These are phyloP conservation scores for Thelonectria rubi DNA, from an alignment of 2,329 filamentous ascomycete genomes.

Conservation along the genomic window DNA sequence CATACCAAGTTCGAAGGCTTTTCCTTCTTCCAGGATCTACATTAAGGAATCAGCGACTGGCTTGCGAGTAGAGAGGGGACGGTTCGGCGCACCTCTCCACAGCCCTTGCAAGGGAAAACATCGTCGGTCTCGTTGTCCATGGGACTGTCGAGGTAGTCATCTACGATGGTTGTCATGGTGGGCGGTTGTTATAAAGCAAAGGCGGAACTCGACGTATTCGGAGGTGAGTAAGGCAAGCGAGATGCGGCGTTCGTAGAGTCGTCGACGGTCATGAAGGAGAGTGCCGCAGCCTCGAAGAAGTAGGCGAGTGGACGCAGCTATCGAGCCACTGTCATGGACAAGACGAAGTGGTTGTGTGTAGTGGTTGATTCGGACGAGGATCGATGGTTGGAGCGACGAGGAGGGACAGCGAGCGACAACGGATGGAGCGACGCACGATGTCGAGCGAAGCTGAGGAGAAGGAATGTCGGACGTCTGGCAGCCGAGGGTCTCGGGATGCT, in stretches of 20 bases:
- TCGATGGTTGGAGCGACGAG: slow-evolving; percentile 26
- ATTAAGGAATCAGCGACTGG: slow-evolving; percentile 31
- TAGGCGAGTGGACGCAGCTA: slow-evolving; percentile 37
- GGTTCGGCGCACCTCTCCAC: slow-evolving; percentile 76
- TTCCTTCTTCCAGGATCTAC: slow-evolving; percentile 96
- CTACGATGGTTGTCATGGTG: slow-evolving; percentile 61
- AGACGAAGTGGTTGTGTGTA: slow-evolving; percentile 21
- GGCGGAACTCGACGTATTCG: slow-evolving; percentile 18
- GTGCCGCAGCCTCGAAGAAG: slow-evolving; percentile 32
- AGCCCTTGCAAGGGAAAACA: slow-evolving; percentile 89
- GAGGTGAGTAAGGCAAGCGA: slow-evolving; percentile 25
- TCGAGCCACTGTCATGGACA: slow-evolving; percentile 38
- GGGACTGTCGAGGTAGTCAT: slow-evolving; percentile 70
- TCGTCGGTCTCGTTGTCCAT: slow-evolving; percentile 84
- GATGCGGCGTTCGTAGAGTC: slow-evolving; percentile 25
- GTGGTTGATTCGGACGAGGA: slow-evolving; percentile 26
- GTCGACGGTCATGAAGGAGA: slow-evolving; percentile 33
- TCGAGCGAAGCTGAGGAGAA: neutral
- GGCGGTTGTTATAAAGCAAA: slow-evolving; percentile 26
- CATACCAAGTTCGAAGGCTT: slow-evolving; percentile 95
- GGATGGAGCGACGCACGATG: slow-evolving; percentile 26
- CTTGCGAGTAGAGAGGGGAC: neutral
- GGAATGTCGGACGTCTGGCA: slow-evolving; percentile 34
- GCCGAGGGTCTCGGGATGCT: slow-evolving; percentile 34
- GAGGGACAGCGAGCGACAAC: slow-evolving; percentile 15